Evolutionary conservation across 306 rosid genomes (phyloP), one percentile per base, ranked within the genome.

Genomic region (Geum urbanum): DNA sequence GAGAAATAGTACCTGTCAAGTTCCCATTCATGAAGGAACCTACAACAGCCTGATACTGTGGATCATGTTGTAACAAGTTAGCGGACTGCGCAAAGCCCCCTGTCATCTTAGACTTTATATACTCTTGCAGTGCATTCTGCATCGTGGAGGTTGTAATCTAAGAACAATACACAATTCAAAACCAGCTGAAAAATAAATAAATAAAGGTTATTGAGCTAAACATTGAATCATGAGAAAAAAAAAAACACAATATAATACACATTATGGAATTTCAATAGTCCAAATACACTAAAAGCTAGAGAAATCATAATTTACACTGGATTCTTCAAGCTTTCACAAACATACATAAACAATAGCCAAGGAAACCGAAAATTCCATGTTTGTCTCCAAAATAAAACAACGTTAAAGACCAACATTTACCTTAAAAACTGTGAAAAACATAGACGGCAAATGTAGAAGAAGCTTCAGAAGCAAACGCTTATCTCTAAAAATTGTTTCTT

Each of bases 11-110:
- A 59, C 59, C 63, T 16, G 74, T 52, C 68, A 52, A 52, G 44
- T 52, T 69, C 49, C 56, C 51, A 53, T 76, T 62, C 19, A 52
- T 61, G 20, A 52, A 43, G 24, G 75, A 69, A 54, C 65, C 74
- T 41, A 69, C 54, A 18, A 53, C 48, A 58, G 74, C 75, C 43
- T 76, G 75, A 69, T 69, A 51, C 16, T 69, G 75, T 9, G 35
- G 71, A 63, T 69, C 70, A 35, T 77, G 70, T 39, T 55, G 61
- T 47, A 7, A 18, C 20, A 37, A 55, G 56, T 49, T 58, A 66
- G 66, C 61, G 14, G 76, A 72, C 63, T 47, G 74, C 35, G 46
- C 14, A 50, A 72, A 67, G 74, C 60, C 55, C 32, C 65, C 52
- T 12, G 53, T 67, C 67, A 62, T 62, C 50, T 62, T 62, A 62